Base-by-base conservation (phyloP, 73 alveolate species). In the Paramecium pentaurelia region DNA sequence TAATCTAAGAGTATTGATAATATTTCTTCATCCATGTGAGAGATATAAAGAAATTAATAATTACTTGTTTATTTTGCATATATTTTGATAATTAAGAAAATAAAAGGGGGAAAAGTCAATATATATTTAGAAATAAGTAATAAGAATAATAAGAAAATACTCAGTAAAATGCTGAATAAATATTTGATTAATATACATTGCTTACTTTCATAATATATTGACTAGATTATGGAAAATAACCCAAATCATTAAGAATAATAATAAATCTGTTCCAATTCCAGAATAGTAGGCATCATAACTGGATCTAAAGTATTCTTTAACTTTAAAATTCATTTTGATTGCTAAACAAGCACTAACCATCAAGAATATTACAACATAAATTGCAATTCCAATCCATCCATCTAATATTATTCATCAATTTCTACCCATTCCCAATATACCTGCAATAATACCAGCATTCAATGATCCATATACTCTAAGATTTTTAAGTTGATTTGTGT, bases 161-260 rank as follows among this genome's bases (percentile, higher is more conserved):
- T 40, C 49, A 40, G 49, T 40, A 40, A 7, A 7, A 40, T 40
- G 6, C 49, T 10, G 0, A 10, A 40, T 8, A 8, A 40, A 40
- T 8, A 40, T 40, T 40, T 49, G 60, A 49, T 49, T 49, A 49
- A 49, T 49, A 12, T 49, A 49, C 12, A 49, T 49, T 49, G 28
- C 28, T 49, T 25, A 16, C 18, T 32, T 22, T 75, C 88, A 75
- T 37, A 75, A 75, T 37, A 75, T 75, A 75, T 75, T 37, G 8
- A 75, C 88, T 36, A 75, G 28, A 36, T 75, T 75, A 37, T 80
- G 91, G 75, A 80, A 80, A 45, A 80, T 22, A 47, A 80, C 91
- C 91, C 91, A 80, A 47, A 80, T 27, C 75, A 80, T 80, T 10
- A 80, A 44, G 38, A 80, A 80, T 40, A 80, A 47, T 80, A 45